These are phyloP conservation scores for Coemansia sp. DNA, from an alignment of 192 early-diverging fungal genomes.

Conservation along the genomic window DNA sequence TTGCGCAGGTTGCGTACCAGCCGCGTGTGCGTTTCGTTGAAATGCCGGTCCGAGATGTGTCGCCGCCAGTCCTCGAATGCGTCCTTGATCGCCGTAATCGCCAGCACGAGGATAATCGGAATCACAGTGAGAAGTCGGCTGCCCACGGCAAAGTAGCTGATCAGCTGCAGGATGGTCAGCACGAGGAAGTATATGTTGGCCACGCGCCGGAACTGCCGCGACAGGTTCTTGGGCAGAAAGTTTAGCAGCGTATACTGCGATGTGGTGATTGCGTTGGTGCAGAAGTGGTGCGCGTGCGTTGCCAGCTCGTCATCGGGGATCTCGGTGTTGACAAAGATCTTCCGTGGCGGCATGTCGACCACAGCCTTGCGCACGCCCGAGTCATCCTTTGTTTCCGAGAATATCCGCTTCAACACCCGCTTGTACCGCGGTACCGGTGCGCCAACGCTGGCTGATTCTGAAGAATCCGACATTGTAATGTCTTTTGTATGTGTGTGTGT, in stretches of 20 bases:
- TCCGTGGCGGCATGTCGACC: conserved; percentile 28
- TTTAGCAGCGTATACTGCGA: conserved; percentile 85
- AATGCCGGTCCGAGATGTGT: conserved; percentile 78
- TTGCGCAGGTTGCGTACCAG: conserved; percentile 63
- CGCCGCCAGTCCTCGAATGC: conserved; percentile 85
- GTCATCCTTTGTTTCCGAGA: conserved; percentile 14
- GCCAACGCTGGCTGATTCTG: conserved; percentile 10
- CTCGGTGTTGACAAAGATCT: conserved; percentile 64
- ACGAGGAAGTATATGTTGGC: conserved; percentile 87
- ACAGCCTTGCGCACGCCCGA: conserved; percentile 27
- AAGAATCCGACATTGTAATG: neutral
- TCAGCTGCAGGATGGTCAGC: conserved; percentile 60
- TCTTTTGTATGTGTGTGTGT: neutral
- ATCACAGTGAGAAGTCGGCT: conserved; percentile 76
- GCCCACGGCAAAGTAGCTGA: conserved; percentile 77
- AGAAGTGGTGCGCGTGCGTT: conserved; percentile 56
- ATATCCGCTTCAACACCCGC: conserved; percentile 12
- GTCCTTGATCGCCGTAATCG: conserved; percentile 82
- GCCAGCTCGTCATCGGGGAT: conserved; percentile 57
- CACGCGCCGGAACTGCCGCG: conserved; percentile 84
- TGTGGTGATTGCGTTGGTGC: conserved; percentile 82
- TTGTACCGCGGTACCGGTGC: conserved; percentile 13
- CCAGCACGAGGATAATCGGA: conserved; percentile 80
- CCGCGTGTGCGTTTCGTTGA: conserved; percentile 70
- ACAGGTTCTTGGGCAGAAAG: conserved; percentile 90